Evolutionary conservation across 768 basidiomycete genomes (phyloP).

Genomic region (Auriculariales sp.): DNA sequence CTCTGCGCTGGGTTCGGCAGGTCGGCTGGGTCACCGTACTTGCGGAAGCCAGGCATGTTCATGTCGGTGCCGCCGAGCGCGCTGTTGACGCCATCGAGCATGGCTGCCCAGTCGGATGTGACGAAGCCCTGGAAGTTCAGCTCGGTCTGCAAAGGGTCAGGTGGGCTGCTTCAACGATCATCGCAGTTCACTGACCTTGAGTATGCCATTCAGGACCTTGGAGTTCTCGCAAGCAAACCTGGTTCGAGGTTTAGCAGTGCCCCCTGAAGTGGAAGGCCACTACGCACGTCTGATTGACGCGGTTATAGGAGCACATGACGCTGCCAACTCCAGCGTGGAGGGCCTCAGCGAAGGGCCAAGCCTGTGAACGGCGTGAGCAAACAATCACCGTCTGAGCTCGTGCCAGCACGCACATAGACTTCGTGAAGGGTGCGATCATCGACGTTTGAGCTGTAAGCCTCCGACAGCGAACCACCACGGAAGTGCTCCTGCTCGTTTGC

Average conservation of each 20-base stretch:
- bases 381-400: not conserved
- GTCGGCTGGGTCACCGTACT: slow-evolving; percentile 26
- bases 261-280: no score
- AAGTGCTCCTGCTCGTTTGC: slow-evolving; percentile 27
- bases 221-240: slow-evolving; percentile 67
- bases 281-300: slow-evolving; percentile 10
- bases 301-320: slow-evolving; percentile 65
- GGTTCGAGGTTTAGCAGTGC: no score
- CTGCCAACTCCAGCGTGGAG: slow-evolving; percentile 61
- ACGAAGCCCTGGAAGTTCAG: slow-evolving; percentile 54
- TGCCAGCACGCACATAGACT: slow-evolving; percentile 28
- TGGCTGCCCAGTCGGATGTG: slow-evolving; percentile 12
- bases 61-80: slow-evolving; percentile 45
- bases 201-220: slow-evolving; percentile 53
- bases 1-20: slow-evolving; percentile 1
- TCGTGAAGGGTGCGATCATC: slow-evolving; percentile 73
- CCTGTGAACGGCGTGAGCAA: not conserved
- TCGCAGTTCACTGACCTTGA: no score
- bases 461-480: slow-evolving; percentile 10
- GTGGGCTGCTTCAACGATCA: no score
- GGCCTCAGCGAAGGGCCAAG: slow-evolving; percentile 52
- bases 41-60: slow-evolving; percentile 47
- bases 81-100: slow-evolving; percentile 7
- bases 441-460: slow-evolving; percentile 40
- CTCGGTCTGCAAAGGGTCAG: no score